Percentiles rank a stretch among this genome's conserved stretches.
phyloP scores from a whole-genome alignment of 148 eudicot species.

The Beta vulgaris region DNA sequence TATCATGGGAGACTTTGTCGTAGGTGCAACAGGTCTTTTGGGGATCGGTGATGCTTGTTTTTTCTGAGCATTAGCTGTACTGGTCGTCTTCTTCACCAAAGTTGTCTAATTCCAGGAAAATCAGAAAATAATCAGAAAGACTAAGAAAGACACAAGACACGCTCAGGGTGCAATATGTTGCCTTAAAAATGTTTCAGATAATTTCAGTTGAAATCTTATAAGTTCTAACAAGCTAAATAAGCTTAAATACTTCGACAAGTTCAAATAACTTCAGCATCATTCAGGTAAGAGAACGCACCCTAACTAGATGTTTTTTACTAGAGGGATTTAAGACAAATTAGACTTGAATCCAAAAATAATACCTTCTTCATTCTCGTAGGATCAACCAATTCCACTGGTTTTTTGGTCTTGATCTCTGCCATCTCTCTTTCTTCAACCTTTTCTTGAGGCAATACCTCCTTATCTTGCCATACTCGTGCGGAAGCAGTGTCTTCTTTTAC shows the following conservation, averaged over 20 bases:
- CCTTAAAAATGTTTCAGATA: too few relatives aligned
- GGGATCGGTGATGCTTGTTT: conserved; percentile 42
- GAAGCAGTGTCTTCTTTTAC: conserved; percentile 37
- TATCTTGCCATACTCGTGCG: conserved; percentile 25
- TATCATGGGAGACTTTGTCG: conserved; percentile 36
- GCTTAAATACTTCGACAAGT: too few relatives aligned
- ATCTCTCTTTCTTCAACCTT: conserved; percentile 30
- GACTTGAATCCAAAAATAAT: conserved; percentile 13
- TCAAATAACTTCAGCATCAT: too few relatives aligned
- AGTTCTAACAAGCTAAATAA: too few relatives aligned
- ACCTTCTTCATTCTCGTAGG: conserved; percentile 51
- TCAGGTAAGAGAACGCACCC: too few relatives aligned
- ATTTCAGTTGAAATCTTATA: too few relatives aligned
- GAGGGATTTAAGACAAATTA: not conserved
- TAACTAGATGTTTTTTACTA: too few relatives aligned
- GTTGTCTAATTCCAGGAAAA: conserved; percentile 39
- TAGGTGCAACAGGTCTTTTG: conserved; percentile 14
- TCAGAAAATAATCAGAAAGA: not conserved
- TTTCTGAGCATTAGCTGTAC: conserved; percentile 39
- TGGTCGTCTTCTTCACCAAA: conserved; percentile 36
- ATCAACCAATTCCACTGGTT: conserved; percentile 27
- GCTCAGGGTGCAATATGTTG: too few relatives aligned
- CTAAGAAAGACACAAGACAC: conserved; percentile 2
- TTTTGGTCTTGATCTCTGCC: conserved; percentile 21
- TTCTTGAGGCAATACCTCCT: conserved; percentile 31